These are phyloP conservation scores for Debaryomyces hansenii DNA, from an alignment of 805 yeast genomes.

Conservation along the genomic window DNA sequence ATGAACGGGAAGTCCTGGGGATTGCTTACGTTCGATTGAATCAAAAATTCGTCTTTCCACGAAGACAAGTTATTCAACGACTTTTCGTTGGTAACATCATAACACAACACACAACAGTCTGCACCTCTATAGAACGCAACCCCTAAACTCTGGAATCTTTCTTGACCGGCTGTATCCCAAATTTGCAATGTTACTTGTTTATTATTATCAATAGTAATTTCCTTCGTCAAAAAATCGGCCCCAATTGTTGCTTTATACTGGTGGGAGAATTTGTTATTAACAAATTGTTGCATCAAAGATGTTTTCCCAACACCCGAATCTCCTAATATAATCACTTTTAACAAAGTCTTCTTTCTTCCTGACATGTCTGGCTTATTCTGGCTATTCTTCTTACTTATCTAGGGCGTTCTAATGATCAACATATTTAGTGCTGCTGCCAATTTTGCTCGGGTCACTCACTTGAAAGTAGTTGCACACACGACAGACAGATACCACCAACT, in stretches of 20 bases:
- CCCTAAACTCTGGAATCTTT: slow-evolving; percentile 92
- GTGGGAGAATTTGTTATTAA: slow-evolving; percentile 88
- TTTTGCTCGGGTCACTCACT: background rate
- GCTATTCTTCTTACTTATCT: background rate
- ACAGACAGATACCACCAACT: background rate
- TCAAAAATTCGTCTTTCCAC: slow-evolving; percentile 94
- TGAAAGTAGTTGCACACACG: background rate
- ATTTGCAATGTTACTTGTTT: slow-evolving; percentile 79
- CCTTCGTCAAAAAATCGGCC: slow-evolving; percentile 94
- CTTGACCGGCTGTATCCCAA: slow-evolving; percentile 99
- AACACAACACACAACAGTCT: slow-evolving; percentile 94
- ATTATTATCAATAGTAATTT: slow-evolving; percentile 75
- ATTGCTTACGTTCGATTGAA: slow-evolving; percentile 89
- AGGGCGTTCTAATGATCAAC: background rate
- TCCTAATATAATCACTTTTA: slow-evolving; percentile 89
- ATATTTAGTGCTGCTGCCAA: background rate
- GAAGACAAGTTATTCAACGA: slow-evolving; percentile 84
- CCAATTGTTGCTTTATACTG: slow-evolving; percentile 98
- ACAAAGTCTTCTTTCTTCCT: slow-evolving; percentile 69
- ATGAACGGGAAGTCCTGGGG: slow-evolving; percentile 97
- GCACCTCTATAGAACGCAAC: slow-evolving; percentile 98
- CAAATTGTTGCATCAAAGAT: slow-evolving; percentile 95
- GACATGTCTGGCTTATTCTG: slow-evolving; percentile 35
- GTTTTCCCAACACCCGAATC: slow-evolving; percentile 99
- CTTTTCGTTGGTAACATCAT: slow-evolving; percentile 93